Base-by-base conservation (phyloP, 257 asterid species). In the Mentha longifolia region DNA sequence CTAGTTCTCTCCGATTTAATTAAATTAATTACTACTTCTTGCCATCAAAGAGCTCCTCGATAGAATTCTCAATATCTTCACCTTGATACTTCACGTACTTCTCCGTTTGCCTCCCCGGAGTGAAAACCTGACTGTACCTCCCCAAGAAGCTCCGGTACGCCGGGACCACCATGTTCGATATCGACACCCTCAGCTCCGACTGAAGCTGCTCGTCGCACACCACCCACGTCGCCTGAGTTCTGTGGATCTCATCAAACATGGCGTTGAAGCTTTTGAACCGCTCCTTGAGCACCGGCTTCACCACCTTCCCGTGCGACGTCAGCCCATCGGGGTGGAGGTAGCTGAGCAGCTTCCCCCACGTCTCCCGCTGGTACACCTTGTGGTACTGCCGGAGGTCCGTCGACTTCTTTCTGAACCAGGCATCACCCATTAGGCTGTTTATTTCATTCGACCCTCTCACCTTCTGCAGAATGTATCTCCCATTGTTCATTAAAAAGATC, bases 401-500 rank as follows among this genome's bases (percentile, higher is more conserved):
- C 0, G 98, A 93, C 13, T 84, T 83, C 51, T 82, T 91, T 59
- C 97, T 72, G 78, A 73, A 80, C 97, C 97, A 93, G 0, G 84
- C 7, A 51, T 87, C 92, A 2, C 95, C 94, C 83, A 87, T 74
- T 68, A 93, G 75, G 70, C 82, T 49, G 65, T 80, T 79, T 20
- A 89, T 70, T 10, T 84, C 95, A 2, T 72, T 43, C 0, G 87
- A 85, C 7, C 88, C 92, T 11, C 81, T 78, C 2, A 91, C 85
- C 77, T 88, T 93, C 82, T 93, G 92, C 83, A 93, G 64, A 1
- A 91, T 89, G 86, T 91, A 91, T 55, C 98, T 76, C 41, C 98
- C 98, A 61, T 93, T 93, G 91, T 93, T 93, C 98, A 93, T 93
- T 94, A 93, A 57, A 88, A 93, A 93, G 1, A 93, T 93, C 14